phyloP scores from a whole-genome alignment of 75 land plant species.

The Picea glauca region DNA sequence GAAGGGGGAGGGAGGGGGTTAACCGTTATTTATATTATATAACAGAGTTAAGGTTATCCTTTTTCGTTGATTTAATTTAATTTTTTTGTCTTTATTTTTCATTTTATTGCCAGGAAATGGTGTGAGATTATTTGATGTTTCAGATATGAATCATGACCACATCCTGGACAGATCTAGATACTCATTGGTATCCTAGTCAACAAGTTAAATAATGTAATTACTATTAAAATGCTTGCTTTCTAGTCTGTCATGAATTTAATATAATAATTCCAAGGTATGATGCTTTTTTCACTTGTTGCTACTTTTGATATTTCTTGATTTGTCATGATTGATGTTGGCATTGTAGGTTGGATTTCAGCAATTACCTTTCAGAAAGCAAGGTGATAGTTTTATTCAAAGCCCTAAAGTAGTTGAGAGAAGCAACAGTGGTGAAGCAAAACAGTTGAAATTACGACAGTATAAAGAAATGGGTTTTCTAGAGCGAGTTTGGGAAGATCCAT shows the following conservation, averaged over 20 bases:
- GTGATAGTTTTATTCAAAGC: background rate
- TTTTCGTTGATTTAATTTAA: no score
- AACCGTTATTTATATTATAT: no score
- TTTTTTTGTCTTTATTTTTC: no score
- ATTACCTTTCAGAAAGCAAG: background rate
- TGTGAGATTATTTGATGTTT: no score
- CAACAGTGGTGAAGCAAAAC: background rate
- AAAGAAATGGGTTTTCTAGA: background rate
- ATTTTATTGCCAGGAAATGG: no score
- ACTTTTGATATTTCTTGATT: background rate
- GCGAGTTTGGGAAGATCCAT: conserved; percentile 89
- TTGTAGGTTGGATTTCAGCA: conserved; percentile 1
- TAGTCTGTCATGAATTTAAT: background rate
- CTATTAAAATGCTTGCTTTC: background rate
- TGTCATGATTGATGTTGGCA: background rate
- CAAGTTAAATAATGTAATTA: no score
- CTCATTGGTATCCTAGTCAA: no score
- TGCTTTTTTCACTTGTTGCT: background rate
- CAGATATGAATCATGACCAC: no score
- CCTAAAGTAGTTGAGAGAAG: background rate
- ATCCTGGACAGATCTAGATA: no score
- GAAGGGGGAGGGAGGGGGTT: no score
- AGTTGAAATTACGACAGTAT: background rate
- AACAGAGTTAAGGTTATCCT: no score
- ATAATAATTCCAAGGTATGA: background rate